These are phyloP conservation scores for Pythium phragmiticola DNA, from an alignment of 352 stramenopile genomes.

Conservation along the genomic window DNA sequence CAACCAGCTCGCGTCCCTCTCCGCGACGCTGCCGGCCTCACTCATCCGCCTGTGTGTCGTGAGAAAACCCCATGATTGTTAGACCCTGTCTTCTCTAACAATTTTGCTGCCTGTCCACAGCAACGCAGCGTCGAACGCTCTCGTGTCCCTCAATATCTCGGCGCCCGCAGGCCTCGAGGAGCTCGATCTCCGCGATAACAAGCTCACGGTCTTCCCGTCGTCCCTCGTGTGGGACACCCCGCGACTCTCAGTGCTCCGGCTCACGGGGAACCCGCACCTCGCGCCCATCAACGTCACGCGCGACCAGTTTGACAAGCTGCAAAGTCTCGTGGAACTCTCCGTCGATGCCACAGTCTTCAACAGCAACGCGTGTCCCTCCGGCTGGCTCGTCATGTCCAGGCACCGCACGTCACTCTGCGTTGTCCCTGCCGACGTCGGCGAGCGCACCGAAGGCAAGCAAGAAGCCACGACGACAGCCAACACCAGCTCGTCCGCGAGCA, in stretches of 20 bases:
- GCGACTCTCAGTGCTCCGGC: conserved; percentile 1
- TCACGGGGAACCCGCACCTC: conserved; percentile 7
- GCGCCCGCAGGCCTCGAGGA: neutral
- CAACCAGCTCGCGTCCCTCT: conserved; percentile 6
- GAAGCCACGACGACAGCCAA: neutral
- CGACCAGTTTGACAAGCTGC: conserved; percentile 5
- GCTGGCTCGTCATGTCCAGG: neutral
- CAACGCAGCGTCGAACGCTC: no score
- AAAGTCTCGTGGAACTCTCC: neutral
- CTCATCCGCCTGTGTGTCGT: no score
- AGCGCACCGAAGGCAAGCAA: neutral
- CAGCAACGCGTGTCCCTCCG: neutral
- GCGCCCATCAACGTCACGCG: conserved; percentile 9
- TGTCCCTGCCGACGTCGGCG: neutral
- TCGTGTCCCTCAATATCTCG: neutral
- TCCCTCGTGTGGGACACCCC: conserved; percentile 3
- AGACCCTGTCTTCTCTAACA: no score
- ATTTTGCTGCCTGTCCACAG: no score
- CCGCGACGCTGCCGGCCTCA: no score
- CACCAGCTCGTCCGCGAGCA: neutral
- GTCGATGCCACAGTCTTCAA: neutral
- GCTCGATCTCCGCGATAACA: conserved; percentile 16
- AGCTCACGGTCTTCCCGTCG: conserved; percentile 9
- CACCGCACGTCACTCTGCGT: conserved; percentile 7
- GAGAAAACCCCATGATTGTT: no score